Evolutionary conservation across 2,329 filamentous ascomycete genomes (phyloP), one percentile per base, ranked within the genome.

Genomic region (Aspergillus unguis): DNA sequence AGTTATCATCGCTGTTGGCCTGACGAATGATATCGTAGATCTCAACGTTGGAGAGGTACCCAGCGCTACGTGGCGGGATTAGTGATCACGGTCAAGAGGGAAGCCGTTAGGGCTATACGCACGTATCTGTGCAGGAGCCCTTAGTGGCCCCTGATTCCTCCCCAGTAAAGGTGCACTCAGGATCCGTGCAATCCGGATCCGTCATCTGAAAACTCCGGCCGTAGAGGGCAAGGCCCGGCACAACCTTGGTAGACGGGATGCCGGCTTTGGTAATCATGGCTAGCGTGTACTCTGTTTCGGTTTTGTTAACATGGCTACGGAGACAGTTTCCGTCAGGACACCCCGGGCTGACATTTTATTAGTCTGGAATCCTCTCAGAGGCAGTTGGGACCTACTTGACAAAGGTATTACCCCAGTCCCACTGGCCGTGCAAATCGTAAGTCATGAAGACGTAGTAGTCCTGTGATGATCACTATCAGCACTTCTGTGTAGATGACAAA

Each of bases 401-500:
- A n/a, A 25, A 44, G 5, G 11, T 25, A 28, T 46, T 46, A 10
- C 29, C n/a, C 9, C 29, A 46, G 44, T 46, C 44, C 44, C 44
- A 46, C 32, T 46, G 44, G 7, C 62, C 62, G 49, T 66, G 61
- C 1, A 73, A 59, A 50, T 74, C 70, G 42, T 75, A 75, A 0
- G 70, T 71, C 70, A 74, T 74, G 50, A 60, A 71, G 11, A 70
- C 59, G n/a, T 69, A 62, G 48, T 70, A 72, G 52, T 70, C 65
- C 5, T 17, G 17, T 17, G 17, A 17, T 17, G 1, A 17, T 17
- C 17, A 17, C 17, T 17, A 17, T 17, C 17, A 17, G 17, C 69
- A 38, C 36, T 5, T n/a, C 38, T 23, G 7, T 25, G 23, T 25
- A 6, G 6, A 26, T 6, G 17, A 6, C 2, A 7, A 2, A 3